A percentile compares a stretch with the other conserved stretches of the same genome.
These are phyloP conservation scores for Syzygium oleosum DNA, from an alignment of 345 rosid genomes.

Conservation along the genomic window DNA sequence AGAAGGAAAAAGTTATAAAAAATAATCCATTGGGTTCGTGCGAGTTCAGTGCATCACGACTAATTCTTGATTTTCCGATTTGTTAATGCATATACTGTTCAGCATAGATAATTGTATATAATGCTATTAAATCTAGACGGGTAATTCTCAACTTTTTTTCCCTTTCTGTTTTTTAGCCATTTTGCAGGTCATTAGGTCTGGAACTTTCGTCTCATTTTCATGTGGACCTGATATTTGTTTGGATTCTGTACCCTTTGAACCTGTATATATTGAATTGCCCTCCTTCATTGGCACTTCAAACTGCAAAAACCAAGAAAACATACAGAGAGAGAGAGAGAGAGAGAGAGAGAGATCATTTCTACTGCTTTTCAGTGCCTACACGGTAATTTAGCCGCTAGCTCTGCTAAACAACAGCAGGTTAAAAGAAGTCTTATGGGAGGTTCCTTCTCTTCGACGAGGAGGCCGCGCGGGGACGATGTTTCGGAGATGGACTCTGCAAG, in stretches of 20 bases:
- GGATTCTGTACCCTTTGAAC: background rate
- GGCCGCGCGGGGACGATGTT: background rate
- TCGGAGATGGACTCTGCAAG: background rate
- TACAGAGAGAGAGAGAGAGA: background rate
- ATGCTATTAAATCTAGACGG: background rate
- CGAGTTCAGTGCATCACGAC: background rate
- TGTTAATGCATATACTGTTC: background rate
- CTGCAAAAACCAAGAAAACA: background rate
- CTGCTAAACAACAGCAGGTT: background rate
- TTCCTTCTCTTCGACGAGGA: constrained; percentile 18
- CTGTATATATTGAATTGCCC: background rate
- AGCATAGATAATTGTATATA: background rate
- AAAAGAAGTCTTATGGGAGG: constrained; percentile 21
- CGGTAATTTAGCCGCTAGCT: background rate
- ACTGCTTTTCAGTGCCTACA: background rate
- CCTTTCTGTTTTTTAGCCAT: background rate
- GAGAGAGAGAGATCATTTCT: background rate
- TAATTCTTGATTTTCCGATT: background rate
- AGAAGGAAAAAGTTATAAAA: background rate
- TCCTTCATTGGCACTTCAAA: background rate
- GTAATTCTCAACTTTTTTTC: background rate
- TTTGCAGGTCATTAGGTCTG: background rate
- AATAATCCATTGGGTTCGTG: background rate
- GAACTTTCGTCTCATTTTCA: background rate
- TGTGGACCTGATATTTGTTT: background rate